phyloP scores from a whole-genome alignment of 2,329 filamentous ascomycete species.

The Scedosporium boydii region DNA sequence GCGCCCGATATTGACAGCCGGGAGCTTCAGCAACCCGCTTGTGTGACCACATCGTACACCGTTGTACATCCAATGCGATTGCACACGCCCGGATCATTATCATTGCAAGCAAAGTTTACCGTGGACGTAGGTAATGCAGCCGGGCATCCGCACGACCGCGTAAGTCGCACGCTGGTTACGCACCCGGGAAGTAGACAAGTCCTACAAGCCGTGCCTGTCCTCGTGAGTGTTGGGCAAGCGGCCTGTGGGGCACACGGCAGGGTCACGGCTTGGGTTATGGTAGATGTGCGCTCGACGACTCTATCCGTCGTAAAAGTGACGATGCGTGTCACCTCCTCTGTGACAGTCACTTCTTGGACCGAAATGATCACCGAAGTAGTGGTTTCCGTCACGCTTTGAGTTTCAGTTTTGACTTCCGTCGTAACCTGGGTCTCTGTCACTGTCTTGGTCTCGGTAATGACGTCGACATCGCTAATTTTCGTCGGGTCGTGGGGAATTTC shows the following conservation, averaged over 20 bases:
- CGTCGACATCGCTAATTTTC: background rate
- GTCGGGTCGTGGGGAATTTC: background rate
- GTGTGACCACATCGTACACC: background rate
- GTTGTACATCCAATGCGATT: slow-evolving; percentile 4
- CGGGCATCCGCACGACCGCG: background rate
- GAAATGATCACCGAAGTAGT: background rate
- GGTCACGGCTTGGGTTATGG: background rate
- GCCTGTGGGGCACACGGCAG: background rate
- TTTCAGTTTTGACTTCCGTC: background rate
- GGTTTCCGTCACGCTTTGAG: background rate
- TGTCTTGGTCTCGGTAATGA: background rate
- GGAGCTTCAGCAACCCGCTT: background rate
- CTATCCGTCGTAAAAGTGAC: background rate
- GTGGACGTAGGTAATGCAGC: background rate
- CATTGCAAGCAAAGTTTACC: slow-evolving; percentile 1
- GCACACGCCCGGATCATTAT: background rate
- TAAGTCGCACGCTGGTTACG: background rate
- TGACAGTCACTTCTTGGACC: background rate
- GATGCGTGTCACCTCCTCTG: background rate
- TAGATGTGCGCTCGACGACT: background rate
- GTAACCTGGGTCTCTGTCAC: background rate
- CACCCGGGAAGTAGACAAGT: background rate
- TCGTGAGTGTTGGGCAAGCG: background rate
- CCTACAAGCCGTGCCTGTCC: slow-evolving; percentile 3
- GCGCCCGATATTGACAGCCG: no score